phyloP scores from a whole-genome alignment of 2,329 filamentous ascomycete genomes.

The Diaporthe citriasiana region DNA sequence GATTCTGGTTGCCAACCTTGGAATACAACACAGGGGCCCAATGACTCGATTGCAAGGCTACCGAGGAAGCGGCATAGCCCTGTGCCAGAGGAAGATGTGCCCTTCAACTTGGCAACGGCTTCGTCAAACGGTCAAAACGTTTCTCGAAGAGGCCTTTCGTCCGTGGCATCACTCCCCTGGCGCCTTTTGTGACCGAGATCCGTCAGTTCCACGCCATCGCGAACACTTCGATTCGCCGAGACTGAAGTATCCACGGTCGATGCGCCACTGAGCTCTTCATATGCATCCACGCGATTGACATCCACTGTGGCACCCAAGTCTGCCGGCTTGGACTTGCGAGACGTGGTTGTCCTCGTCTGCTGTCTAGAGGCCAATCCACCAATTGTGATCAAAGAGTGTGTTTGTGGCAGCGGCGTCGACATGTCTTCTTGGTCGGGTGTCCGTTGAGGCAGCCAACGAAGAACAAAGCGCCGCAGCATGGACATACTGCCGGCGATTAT shows the following conservation, averaged over 20 bases:
- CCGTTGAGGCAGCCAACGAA: neutral
- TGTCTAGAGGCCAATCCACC: neutral
- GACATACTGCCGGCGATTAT: constrained; percentile 11
- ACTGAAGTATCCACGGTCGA: neutral
- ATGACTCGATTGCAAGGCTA: neutral
- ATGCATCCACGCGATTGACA: neutral
- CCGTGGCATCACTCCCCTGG: constrained; percentile 19
- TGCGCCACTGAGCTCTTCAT: constrained; percentile 1
- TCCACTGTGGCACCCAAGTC: neutral
- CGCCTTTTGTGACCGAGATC: constrained; percentile 14
- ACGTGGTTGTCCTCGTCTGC: neutral
- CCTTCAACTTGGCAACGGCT: neutral
- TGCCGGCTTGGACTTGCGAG: neutral
- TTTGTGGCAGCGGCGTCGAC: neutral
- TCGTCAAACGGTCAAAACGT: constrained; percentile 10
- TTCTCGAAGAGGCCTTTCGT: constrained; percentile 16
- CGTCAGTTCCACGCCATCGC: constrained; percentile 4
- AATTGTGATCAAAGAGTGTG: neutral
- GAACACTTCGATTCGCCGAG: neutral
- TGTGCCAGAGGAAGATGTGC: neutral
- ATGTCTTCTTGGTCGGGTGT: neutral
- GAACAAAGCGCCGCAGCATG: neutral
- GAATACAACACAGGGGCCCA: neutral
- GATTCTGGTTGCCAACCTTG: neutral
- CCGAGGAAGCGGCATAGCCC: too few species aligned